Percentiles rank a stretch among this genome's conserved stretches.
Evolutionary conservation across 495 filamentous ascomycete genomes (phyloP).

Genomic region (Tuber aestivum): DNA sequence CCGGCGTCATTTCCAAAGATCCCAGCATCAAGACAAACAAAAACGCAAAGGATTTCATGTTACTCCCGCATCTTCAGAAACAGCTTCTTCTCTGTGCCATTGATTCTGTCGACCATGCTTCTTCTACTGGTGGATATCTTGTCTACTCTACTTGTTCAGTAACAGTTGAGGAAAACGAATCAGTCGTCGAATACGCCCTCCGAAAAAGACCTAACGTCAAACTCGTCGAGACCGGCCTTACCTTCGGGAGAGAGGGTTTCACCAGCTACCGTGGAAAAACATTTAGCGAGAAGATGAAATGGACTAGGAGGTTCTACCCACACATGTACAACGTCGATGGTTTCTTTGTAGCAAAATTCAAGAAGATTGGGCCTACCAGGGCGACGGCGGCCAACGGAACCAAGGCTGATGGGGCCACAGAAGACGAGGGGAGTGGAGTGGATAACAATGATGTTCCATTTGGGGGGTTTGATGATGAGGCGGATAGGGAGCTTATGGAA

Average conservation of each 20-base stretch:
- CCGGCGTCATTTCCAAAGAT: constrained; percentile 92
- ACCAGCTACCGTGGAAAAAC: constrained; percentile 78
- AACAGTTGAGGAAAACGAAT: constrained; percentile 88
- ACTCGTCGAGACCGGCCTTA: constrained; percentile 83
- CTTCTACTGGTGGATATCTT: constrained; percentile 84
- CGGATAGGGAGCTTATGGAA: constrained; percentile 56
- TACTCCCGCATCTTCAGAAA: constrained; percentile 86
- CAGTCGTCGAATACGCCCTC: constrained; percentile 87
- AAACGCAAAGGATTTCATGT: constrained; percentile 84
- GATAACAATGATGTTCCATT: constrained; percentile 52
- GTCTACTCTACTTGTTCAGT: constrained; percentile 93
- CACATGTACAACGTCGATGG: constrained; percentile 96
- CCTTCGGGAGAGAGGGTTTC: constrained; percentile 91
- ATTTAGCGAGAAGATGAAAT: constrained; percentile 76
- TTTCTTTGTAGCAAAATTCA: constrained; percentile 96
- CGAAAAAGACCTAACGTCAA: constrained; percentile 85
- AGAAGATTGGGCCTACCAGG: constrained; percentile 73
- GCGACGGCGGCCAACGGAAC: constrained; percentile 48
- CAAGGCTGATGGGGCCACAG: constrained; percentile 46
- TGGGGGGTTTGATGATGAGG: constrained; percentile 60
- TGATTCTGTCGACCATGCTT: constrained; percentile 80
- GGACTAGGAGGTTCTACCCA: constrained; percentile 86
- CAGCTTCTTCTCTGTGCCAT: constrained; percentile 89
- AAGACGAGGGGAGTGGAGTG: constrained; percentile 41
- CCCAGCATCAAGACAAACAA: constrained; percentile 95